Evolutionary conservation across 768 basidiomycete species (phyloP).

Genomic region (Pleurotus giganteus): DNA sequence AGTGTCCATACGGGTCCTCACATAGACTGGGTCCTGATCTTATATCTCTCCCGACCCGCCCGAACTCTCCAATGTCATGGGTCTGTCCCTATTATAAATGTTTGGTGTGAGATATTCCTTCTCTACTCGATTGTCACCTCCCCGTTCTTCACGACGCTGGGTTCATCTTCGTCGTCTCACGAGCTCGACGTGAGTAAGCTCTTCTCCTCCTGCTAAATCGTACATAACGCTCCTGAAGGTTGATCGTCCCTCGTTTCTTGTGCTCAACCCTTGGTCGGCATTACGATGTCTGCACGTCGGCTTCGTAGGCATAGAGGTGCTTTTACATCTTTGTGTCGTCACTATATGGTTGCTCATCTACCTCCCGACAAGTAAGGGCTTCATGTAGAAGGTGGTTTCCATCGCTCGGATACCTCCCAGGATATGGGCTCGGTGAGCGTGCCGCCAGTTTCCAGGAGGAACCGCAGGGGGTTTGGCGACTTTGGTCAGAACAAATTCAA

Average conservation of each 20-base stretch:
- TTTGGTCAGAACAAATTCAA: too few relatives aligned
- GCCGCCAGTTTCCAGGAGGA: neutral
- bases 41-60: constrained; percentile 6
- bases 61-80: constrained; percentile 7
- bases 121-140: constrained; percentile 7
- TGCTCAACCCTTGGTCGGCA: neutral
- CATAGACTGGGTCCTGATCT: constrained; percentile 4
- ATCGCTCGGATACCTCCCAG: neutral
- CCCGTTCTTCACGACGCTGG: constrained; percentile 9
- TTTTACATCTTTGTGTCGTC: neutral
- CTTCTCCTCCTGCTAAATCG: neutral
- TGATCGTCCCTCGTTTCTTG: constrained; percentile 15
- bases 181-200: constrained; percentile 16
- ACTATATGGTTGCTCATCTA: neutral
- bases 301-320: neutral
- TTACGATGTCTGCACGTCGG: neutral
- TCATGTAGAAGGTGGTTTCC: neutral
- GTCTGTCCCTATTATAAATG: constrained; percentile 6
- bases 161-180: constrained; percentile 10
- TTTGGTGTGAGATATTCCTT: constrained; percentile 6
- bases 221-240: constrained; percentile 10
- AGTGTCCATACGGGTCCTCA: neutral
- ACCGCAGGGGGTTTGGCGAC: neutral
- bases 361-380: neutral
- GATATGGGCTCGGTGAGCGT: neutral